Base-by-base conservation (phyloP, 2,329 filamentous ascomycete genomes). In the Neospermospora avenae region DNA sequence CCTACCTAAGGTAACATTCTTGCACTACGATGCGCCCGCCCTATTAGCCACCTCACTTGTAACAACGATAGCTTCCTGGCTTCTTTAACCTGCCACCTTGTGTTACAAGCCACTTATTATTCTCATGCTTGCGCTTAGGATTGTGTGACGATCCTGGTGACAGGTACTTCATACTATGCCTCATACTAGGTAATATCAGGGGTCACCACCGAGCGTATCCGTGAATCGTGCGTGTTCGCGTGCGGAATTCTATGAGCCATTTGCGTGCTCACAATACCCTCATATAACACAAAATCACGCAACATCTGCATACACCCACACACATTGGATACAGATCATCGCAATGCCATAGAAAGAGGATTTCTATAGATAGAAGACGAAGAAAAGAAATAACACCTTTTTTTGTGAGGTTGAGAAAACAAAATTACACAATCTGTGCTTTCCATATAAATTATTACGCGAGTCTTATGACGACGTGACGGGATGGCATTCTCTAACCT, bases 401-500 rank as follows among this genome's bases (percentile, higher is more conserved):
- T n/a, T 1, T 44, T 39, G 55, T 57, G 49, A 57, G 42, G 46
- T 37, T 18, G 18, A 16, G n/a, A 13, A 11, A 3, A 25, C 13
- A n/a, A 25, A 18, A 37, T 13, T 4, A 0, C 4, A 10, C 20
- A 8, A 18, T 5, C 31, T 20, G 42, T 37, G 54, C n/a, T 14
- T 37, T 55, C n/a, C 13, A n/a, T 45, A 20, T 11, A 18, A 37
- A 18, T 28, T 31, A n/a, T 51, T 60, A 60, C 45, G 58, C 58
- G 58, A 60, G 44, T 52, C 37, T 58, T 55, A 63, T 48, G 41
- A 57, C 35, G 37, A 31, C 28, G 28, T 10, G 11, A 31, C 28
- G 28, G 28, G 28, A 64, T 64, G 62, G 62, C 59, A 55, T 62
- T 62, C 62, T 58, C 60, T 58, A 57, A 63, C 62, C 39, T 63